Percentiles rank a stretch among this genome's conserved stretches.
Evolutionary conservation across 179 eudicot genomes (phyloP).

Genomic region (Nepenthes alata): DNA sequence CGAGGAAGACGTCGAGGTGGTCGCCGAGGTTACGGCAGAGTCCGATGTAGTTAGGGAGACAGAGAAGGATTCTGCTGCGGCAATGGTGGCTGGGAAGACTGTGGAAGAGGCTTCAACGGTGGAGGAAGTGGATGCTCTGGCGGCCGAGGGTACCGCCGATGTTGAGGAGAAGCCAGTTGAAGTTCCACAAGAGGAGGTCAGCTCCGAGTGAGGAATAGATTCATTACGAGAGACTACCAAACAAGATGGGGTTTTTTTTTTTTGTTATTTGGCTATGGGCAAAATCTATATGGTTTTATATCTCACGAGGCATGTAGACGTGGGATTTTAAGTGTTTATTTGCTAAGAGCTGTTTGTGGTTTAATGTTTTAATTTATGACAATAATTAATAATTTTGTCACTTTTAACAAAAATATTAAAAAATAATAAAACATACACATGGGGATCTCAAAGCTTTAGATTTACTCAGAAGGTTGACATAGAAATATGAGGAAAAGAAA

Average conservation of each 20-base stretch:
- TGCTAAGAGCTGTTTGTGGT: not conserved
- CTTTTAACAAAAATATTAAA: not conserved
- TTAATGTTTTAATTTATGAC: not conserved
- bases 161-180: constrained; percentile 17
- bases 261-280: too few species aligned
- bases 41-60: not conserved
- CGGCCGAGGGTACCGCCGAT: constrained; percentile 7
- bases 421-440: not conserved
- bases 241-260: too few species aligned
- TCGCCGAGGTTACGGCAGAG: constrained; percentile 15
- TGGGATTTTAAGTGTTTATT: not conserved
- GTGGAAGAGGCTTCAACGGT: constrained; percentile 8
- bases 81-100: not conserved
- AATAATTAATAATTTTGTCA: too few species aligned
- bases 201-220: not conserved
- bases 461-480: too few species aligned
- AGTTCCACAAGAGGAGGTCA: constrained; percentile 10
- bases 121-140: too few species aligned
- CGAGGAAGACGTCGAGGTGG: constrained; percentile 13
- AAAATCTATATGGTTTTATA: too few species aligned
- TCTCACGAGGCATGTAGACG: too few species aligned
- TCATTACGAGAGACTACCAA: too few species aligned
- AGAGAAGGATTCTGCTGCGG: constrained; percentile 10
- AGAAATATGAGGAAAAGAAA: too few species aligned
- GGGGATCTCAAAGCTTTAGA: too few species aligned